Conservation (phyloP, 2,329 filamentous ascomycete genomes). For the Aspergillus neoniger region DNA sequence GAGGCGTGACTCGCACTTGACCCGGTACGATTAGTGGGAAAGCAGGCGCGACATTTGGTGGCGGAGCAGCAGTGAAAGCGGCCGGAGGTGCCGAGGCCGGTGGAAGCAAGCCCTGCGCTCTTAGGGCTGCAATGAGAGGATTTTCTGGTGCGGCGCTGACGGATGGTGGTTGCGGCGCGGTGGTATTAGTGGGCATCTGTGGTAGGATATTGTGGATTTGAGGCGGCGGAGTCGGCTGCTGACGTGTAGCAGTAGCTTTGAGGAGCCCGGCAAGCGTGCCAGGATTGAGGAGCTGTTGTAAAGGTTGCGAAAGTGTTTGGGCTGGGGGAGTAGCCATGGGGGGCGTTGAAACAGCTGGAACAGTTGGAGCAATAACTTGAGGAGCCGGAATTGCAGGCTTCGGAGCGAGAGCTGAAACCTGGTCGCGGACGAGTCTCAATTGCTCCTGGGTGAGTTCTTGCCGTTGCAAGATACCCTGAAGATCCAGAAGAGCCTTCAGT, state of each 20-base stretch:
- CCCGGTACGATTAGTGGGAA: conserved; percentile 45
- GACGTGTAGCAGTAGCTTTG: conserved; percentile 45
- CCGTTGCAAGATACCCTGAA: conserved; percentile 76
- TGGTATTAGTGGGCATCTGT: conserved; percentile 60
- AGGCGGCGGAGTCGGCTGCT: conserved; percentile 49
- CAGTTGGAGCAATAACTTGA: conserved; percentile 19
- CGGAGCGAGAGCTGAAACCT: conserved; percentile 74
- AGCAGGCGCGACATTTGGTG: conserved; percentile 40
- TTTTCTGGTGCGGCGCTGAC: conserved; percentile 52
- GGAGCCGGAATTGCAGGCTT: conserved; percentile 25
- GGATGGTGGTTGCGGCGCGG: conserved; percentile 54
- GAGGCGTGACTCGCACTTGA: conserved; percentile 39
- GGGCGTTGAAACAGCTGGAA: conserved; percentile 36
- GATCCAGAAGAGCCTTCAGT: conserved; percentile 79
- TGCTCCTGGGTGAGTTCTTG: conserved; percentile 79
- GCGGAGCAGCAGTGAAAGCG: conserved; percentile 38
- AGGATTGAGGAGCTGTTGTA: conserved; percentile 44
- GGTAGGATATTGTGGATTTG: conserved; percentile 46
- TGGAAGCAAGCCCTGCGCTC: conserved; percentile 67
- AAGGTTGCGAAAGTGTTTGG: conserved; percentile 38
- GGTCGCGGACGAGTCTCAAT: conserved; percentile 79
- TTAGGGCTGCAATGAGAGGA: conserved; percentile 67
- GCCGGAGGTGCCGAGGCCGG: conserved; percentile 48
- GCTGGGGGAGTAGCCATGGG: conserved; percentile 46
- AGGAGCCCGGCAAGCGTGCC: conserved; percentile 48